Percentiles rank a stretch among this genome's conserved stretches.
Conservation (phyloP, 2,329 filamentous ascomycete species). For the Aspergillus hiratsukae region DNA sequence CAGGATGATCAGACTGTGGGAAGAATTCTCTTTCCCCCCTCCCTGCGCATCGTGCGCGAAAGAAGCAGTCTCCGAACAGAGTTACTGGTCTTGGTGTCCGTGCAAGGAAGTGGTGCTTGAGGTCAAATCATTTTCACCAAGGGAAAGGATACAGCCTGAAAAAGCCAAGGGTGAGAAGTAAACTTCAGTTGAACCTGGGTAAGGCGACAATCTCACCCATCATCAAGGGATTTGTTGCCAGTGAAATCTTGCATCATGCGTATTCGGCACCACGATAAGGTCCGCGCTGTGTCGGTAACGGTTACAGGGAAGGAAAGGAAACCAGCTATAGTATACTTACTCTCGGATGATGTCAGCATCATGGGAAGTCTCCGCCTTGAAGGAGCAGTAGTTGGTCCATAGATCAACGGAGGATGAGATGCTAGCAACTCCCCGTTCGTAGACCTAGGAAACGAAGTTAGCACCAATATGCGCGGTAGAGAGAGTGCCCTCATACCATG, state of each 20-base stretch:
- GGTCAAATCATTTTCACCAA: slow-evolving; percentile 28
- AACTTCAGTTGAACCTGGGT: slow-evolving; percentile 40
- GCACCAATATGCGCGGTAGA: neutral
- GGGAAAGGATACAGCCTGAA: slow-evolving; percentile 47
- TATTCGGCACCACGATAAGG: slow-evolving; percentile 33
- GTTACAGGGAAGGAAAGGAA: slow-evolving; percentile 63
- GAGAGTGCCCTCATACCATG: slow-evolving; percentile 60
- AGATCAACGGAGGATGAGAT: slow-evolving; percentile 92
- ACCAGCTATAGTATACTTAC: slow-evolving; percentile 76
- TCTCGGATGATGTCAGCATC: slow-evolving; percentile 94
- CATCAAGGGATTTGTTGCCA: slow-evolving; percentile 41
- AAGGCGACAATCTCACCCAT: slow-evolving; percentile 66
- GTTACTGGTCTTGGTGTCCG: slow-evolving; percentile 25
- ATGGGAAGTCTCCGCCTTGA: slow-evolving; percentile 97
- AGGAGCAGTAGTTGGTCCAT: slow-evolving; percentile 95
- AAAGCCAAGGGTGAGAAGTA: slow-evolving; percentile 50
- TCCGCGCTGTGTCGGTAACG: slow-evolving; percentile 38
- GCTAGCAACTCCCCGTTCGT: slow-evolving; percentile 90
- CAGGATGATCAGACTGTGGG: slow-evolving; percentile 28
- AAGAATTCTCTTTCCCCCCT: slow-evolving; percentile 17
- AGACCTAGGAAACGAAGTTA: slow-evolving; percentile 57
- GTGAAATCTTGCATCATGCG: slow-evolving; percentile 27
- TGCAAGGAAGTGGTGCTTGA: slow-evolving; percentile 24
- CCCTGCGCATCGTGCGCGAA: slow-evolving; percentile 33
- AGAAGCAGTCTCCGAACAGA: slow-evolving; percentile 30